These are phyloP conservation scores for Nemania bipapillata DNA, from an alignment of 2,329 filamentous ascomycete genomes.

Conservation along the genomic window DNA sequence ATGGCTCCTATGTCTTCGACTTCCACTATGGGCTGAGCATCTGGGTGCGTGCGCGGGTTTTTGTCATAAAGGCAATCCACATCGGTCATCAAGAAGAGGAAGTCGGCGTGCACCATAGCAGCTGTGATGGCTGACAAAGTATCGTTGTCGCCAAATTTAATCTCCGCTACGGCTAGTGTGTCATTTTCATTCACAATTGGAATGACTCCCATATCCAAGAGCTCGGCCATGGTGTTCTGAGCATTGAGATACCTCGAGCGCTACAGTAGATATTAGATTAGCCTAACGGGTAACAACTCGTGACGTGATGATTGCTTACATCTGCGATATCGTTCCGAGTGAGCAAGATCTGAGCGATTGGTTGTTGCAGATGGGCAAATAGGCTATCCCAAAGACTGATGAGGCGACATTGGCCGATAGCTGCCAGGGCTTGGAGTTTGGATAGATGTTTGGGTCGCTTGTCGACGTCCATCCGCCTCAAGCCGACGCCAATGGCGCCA, in stretches of 20 bases:
- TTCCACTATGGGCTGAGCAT: conserved; percentile 89
- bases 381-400: conserved; percentile 96
- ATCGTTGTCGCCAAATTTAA: conserved; percentile 99
- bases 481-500: conserved; percentile 92
- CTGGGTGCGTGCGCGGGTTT: conserved; percentile 85
- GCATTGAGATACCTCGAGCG: conserved; percentile 95
- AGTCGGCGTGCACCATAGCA: conserved; percentile 95
- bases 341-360: conserved; percentile 91
- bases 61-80: conserved; percentile 98
- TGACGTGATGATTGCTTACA: conserved; percentile 60
- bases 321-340: conserved; percentile 97
- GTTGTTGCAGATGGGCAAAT: conserved; percentile 87
- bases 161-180: conserved; percentile 94
- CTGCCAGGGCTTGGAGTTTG: conserved; percentile 90
- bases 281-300: background rate
- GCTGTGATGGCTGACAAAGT: conserved; percentile 96
- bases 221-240: conserved; percentile 90
- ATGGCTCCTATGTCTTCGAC: conserved; percentile 87
- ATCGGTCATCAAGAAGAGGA: conserved; percentile 98
- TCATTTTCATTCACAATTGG: conserved; percentile 99
- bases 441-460: conserved; percentile 90
- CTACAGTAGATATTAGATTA: conserved; percentile 55
- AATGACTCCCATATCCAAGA: conserved; percentile 94
- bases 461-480: conserved; percentile 88
- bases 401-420: conserved; percentile 93